These are phyloP conservation scores for Medicago truncatula DNA, from an alignment of 306 rosid genomes.

Conservation along the genomic window DNA sequence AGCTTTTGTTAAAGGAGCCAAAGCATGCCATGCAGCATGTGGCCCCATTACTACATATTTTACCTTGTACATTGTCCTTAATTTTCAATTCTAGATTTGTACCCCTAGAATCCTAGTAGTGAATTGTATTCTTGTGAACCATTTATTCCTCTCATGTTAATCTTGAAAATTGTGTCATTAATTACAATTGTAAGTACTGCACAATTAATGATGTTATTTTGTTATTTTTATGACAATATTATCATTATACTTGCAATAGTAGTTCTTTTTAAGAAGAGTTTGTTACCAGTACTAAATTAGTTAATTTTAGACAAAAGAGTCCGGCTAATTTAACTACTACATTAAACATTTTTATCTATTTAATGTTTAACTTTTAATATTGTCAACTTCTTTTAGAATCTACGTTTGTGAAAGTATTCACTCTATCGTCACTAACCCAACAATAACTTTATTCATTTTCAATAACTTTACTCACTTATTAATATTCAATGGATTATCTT, in stretches of 20 bases:
- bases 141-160: conserved; percentile 39
- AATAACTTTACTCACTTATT: too few species aligned
- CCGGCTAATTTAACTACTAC: too few species aligned
- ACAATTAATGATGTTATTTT: neutral
- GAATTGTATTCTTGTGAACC: conserved; percentile 29
- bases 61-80: conserved; percentile 38
- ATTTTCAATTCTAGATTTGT: conserved; percentile 43
- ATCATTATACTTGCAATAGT: neutral
- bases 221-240: neutral
- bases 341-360: too few species aligned
- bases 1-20: conserved; percentile 66
- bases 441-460: too few species aligned
- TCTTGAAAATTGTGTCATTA: conserved; percentile 42
- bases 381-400: too few species aligned
- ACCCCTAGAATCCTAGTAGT: conserved; percentile 41
- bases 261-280: neutral
- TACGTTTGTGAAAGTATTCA: too few species aligned
- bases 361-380: too few species aligned
- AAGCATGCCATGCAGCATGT: conserved; percentile 84
- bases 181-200: conserved; percentile 17
- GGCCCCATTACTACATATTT: conserved; percentile 66
- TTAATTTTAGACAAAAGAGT: too few species aligned
- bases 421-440: too few species aligned
- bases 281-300: neutral
- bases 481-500: too few species aligned